Evolutionary conservation across 2,329 filamentous ascomycete species (phyloP).

Genomic region (Hawksworthiomyces lignivorus): DNA sequence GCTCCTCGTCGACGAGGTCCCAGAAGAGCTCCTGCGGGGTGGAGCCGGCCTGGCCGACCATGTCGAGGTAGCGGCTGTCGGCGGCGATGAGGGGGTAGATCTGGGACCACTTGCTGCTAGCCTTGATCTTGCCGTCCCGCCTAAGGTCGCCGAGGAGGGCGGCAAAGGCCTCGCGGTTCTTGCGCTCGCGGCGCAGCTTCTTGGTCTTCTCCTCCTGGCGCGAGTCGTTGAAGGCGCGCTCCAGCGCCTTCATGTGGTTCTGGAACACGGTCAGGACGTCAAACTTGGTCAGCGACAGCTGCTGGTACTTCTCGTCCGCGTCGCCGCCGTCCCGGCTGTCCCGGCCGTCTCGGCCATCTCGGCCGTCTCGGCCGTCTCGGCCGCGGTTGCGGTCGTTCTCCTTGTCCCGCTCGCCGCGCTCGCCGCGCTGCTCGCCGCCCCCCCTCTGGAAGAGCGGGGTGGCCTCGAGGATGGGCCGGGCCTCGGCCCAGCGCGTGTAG

Average conservation of each 20-base stretch:
- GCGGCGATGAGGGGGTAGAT: conserved; percentile 66
- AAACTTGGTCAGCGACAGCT: conserved; percentile 73
- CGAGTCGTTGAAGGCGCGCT: conserved; percentile 84
- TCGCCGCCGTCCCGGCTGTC: too few species aligned
- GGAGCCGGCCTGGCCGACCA: conserved; percentile 78
- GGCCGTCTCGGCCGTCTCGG: too few species aligned
- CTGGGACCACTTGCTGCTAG: conserved; percentile 83
- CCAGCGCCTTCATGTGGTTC: conserved; percentile 86
- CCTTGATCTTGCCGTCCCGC: conserved; percentile 72
- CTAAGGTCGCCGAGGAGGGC: conserved; percentile 68
- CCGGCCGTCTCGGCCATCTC: too few species aligned
- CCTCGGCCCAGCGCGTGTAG: conserved; percentile 91
- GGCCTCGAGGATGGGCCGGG: conserved; percentile 71
- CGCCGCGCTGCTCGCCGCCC: neutral
- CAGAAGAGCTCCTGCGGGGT: conserved; percentile 89
- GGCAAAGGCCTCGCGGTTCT: conserved; percentile 75
- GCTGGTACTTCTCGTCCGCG: conserved; percentile 64
- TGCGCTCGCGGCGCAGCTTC: conserved; percentile 74
- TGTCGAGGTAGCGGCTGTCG: conserved; percentile 74
- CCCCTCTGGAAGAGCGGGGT: conserved; percentile 64
- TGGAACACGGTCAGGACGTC: conserved; percentile 92
- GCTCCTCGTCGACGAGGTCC: conserved; percentile 91
- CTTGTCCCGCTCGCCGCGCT: too few species aligned
- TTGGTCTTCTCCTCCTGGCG: conserved; percentile 80
- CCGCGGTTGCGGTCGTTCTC: too few species aligned